Evolutionary conservation across 2,329 filamentous ascomycete genomes (phyloP).

Genomic region (Alternaria sp.): DNA sequence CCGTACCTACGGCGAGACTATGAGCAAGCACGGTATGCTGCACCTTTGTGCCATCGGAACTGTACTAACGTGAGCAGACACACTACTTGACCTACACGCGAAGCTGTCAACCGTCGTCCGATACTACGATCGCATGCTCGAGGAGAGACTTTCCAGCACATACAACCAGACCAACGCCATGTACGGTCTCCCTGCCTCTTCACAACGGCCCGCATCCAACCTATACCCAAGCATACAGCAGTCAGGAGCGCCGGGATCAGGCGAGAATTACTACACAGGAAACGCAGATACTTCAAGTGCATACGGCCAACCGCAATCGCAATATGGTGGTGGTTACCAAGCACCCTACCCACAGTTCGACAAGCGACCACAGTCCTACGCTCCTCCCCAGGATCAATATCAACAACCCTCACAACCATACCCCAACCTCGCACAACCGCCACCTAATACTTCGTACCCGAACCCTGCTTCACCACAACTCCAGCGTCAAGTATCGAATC

Average conservation of each 20-base stretch:
- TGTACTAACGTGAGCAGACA: conserved; percentile 66
- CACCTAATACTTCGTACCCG: conserved; percentile 36
- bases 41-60: background rate
- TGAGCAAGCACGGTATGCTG: conserved; percentile 93
- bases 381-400: conserved; percentile 39
- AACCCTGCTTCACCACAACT: conserved; percentile 46
- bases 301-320: conserved; percentile 58
- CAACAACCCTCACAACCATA: conserved; percentile 47
- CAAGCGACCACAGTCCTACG: conserved; percentile 38
- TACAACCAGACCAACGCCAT: conserved; percentile 75
- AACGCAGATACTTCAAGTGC: conserved; percentile 60
- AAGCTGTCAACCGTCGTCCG: conserved; percentile 95
- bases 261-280: conserved; percentile 83
- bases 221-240: conserved; percentile 72
- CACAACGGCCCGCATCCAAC: conserved; percentile 57
- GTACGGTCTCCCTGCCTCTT: conserved; percentile 45
- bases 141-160: conserved; percentile 90
- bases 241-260: conserved; percentile 50
- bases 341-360: conserved; percentile 46
- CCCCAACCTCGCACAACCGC: conserved; percentile 38
- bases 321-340: conserved; percentile 56
- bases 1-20: conserved; percentile 94
- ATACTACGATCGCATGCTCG: conserved; percentile 97
- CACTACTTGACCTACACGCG: conserved; percentile 88
- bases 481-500: conserved; percentile 42